A percentile compares a stretch with the other conserved stretches of the same genome.
These are phyloP conservation scores for Zea luxurians DNA, from an alignment of 176 grass and related monocot genomes.

Conservation along the genomic window DNA sequence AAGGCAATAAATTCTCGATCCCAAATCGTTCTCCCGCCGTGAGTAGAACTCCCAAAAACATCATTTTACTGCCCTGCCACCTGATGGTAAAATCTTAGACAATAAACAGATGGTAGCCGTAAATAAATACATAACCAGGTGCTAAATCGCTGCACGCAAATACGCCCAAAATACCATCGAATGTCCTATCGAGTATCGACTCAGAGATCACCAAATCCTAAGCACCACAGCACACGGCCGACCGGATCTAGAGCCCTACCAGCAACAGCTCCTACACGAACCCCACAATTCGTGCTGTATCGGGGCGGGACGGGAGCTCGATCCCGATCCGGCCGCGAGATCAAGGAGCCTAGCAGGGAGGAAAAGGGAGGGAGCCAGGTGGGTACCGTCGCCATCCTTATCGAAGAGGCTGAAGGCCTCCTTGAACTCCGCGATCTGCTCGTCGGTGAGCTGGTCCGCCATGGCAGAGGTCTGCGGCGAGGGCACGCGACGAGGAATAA, in stretches of 20 bases:
- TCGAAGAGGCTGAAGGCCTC: constrained; percentile 98
- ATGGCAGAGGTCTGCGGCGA: constrained; percentile 39
- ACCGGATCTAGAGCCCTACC: constrained; percentile 28
- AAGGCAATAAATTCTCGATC: neutral
- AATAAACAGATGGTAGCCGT: neutral
- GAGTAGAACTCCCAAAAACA: neutral
- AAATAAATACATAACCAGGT: neutral
- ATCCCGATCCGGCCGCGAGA: constrained; percentile 20
- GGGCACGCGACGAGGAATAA: neutral
- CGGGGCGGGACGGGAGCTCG: constrained; percentile 4
- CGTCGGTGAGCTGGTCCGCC: constrained; percentile 87
- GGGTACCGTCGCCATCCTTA: constrained; percentile 88
- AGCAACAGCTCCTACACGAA: neutral
- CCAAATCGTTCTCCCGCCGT: neutral
- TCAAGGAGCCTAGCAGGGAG: neutral
- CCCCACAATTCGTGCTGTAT: constrained; percentile 27
- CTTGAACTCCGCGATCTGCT: constrained; percentile 95
- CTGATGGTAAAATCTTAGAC: neutral
- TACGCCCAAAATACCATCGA: neutral
- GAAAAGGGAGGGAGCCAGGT: neutral
- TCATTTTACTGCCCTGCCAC: neutral
- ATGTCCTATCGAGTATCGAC: neutral
- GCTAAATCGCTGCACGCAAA: neutral
- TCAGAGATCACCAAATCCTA: neutral
- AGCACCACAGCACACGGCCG: neutral